phyloP scores from a whole-genome alignment of 2,329 filamentous ascomycete genomes.

The Cercospora janseana region DNA sequence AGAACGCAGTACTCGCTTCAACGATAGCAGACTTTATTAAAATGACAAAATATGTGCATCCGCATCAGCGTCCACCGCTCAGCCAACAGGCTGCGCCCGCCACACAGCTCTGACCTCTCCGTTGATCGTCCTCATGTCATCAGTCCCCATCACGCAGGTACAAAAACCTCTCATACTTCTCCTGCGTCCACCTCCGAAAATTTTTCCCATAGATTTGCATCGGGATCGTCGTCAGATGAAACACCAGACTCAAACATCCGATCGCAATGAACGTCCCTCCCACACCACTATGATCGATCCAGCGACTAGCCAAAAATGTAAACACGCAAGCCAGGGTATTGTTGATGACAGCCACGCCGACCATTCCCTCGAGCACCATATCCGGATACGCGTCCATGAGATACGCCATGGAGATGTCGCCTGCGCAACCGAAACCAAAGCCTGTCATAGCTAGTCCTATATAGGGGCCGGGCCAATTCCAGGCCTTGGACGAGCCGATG shows the following conservation, averaged over 20 bases:
- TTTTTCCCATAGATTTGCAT: slow-evolving; percentile 57
- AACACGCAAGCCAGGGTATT: slow-evolving; percentile 56
- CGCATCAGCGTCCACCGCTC: too few species aligned
- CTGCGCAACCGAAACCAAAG: slow-evolving; percentile 59
- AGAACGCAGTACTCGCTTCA: too few species aligned
- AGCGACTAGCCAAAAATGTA: slow-evolving; percentile 48
- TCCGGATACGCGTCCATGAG: slow-evolving; percentile 57
- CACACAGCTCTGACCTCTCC: too few species aligned
- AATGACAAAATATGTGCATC: too few species aligned
- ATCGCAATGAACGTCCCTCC: slow-evolving; percentile 54
- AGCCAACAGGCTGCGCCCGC: too few species aligned
- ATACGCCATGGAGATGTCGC: slow-evolving; percentile 54
- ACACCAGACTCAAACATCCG: slow-evolving; percentile 52
- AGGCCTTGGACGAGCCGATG: slow-evolving; percentile 52
- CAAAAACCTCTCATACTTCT: slow-evolving; percentile 27
- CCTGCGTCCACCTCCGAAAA: slow-evolving; percentile 49
- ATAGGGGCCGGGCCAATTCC: slow-evolving; percentile 55
- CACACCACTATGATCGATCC: slow-evolving; percentile 50
- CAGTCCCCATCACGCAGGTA: slow-evolving; percentile 29
- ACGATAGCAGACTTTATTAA: too few species aligned
- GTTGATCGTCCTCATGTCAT: slow-evolving; percentile 19
- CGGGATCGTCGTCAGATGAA: slow-evolving; percentile 52
- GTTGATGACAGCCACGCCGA: slow-evolving; percentile 58
- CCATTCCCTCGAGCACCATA: slow-evolving; percentile 59
- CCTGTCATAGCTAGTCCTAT: slow-evolving; percentile 58